A percentile compares a stretch with the other conserved stretches of the same genome.
Conservation (phyloP, 768 basidiomycete species). For the Hygrophorus russula region DNA sequence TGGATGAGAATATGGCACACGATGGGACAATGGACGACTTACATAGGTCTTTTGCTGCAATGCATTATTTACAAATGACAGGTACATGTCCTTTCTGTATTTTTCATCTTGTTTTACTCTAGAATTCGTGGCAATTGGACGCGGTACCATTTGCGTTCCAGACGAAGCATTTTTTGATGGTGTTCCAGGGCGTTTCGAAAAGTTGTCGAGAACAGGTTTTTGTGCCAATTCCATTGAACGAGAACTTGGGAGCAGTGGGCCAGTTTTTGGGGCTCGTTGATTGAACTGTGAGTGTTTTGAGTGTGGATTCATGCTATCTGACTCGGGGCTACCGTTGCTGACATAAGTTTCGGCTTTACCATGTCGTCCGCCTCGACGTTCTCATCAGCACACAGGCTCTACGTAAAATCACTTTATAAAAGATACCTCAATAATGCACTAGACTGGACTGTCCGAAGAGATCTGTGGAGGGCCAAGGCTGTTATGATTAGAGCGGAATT, state of each 20-base stretch:
- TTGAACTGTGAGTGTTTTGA: slow-evolving; percentile 69
- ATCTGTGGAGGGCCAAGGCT: slow-evolving; percentile 79
- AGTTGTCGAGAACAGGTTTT: slow-evolving; percentile 32
- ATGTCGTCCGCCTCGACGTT: slow-evolving; percentile 58
- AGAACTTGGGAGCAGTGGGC: slow-evolving; percentile 36
- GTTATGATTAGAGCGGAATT: slow-evolving; percentile 86
- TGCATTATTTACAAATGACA: slow-evolving; percentile 74
- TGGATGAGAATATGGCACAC: slow-evolving; percentile 3
- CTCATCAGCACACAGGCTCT: slow-evolving; percentile 63
- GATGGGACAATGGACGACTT: slow-evolving; percentile 16
- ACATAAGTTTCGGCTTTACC: slow-evolving; percentile 7
- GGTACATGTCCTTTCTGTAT: slow-evolving; percentile 72
- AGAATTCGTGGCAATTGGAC: slow-evolving; percentile 73
- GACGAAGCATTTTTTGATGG: slow-evolving; percentile 17
- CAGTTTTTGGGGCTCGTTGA: slow-evolving; percentile 56
- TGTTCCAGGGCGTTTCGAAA: slow-evolving; percentile 26
- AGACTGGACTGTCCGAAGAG: slow-evolving; percentile 83
- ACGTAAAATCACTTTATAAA: slow-evolving; percentile 88
- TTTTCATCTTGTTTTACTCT: slow-evolving; percentile 69
- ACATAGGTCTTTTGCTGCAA: slow-evolving; percentile 65
- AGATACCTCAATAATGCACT: slow-evolving; percentile 78
- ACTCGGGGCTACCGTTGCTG: background rate
- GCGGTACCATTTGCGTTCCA: slow-evolving; percentile 18
- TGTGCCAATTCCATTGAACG: slow-evolving; percentile 31
- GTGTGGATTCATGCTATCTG: slow-evolving; percentile 57